These are phyloP conservation scores for Metschnikowia rubicola DNA, from an alignment of 805 yeast species.

Conservation along the genomic window DNA sequence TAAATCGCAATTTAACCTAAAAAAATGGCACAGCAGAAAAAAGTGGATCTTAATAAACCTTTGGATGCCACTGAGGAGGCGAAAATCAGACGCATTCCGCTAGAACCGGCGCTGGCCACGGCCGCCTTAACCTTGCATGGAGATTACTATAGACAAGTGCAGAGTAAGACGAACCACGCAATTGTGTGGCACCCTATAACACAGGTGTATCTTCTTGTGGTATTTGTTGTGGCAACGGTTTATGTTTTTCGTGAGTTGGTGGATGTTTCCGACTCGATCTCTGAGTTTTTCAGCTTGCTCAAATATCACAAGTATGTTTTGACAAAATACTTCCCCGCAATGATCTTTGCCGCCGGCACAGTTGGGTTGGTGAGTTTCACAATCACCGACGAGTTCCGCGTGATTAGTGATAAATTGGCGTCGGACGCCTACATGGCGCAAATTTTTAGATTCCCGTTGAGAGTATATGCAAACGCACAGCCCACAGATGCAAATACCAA, in stretches of 20 bases:
- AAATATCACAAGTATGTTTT: constrained; percentile 22
- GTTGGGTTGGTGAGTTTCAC: constrained; percentile 38
- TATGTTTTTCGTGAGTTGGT: constrained; percentile 30
- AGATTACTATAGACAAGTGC: constrained; percentile 52
- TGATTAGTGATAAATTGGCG: constrained; percentile 29
- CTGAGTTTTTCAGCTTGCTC: constrained; percentile 27
- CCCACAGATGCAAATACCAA: constrained; percentile 20
- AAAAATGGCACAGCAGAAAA: constrained; percentile 46
- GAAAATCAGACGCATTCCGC: constrained; percentile 44
- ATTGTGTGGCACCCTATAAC: constrained; percentile 48
- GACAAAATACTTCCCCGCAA: constrained; percentile 33
- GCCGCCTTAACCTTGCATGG: constrained; percentile 63
- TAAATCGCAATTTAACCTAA: not conserved
- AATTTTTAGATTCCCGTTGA: constrained; percentile 52
- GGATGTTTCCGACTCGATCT: constrained; percentile 27
- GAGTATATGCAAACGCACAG: constrained; percentile 38
- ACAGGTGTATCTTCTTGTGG: constrained; percentile 15
- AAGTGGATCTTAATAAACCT: constrained; percentile 52
- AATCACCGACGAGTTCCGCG: constrained; percentile 47
- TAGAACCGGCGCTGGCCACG: constrained; percentile 56
- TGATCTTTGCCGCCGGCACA: constrained; percentile 35
- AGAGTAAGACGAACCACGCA: constrained; percentile 43
- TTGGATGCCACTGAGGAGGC: constrained; percentile 50
- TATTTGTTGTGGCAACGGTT: constrained; percentile 9
- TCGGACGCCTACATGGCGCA: constrained; percentile 22